These are phyloP conservation scores for Allium cepa DNA, from an alignment of 106 monocot species.

Conservation along the genomic window DNA sequence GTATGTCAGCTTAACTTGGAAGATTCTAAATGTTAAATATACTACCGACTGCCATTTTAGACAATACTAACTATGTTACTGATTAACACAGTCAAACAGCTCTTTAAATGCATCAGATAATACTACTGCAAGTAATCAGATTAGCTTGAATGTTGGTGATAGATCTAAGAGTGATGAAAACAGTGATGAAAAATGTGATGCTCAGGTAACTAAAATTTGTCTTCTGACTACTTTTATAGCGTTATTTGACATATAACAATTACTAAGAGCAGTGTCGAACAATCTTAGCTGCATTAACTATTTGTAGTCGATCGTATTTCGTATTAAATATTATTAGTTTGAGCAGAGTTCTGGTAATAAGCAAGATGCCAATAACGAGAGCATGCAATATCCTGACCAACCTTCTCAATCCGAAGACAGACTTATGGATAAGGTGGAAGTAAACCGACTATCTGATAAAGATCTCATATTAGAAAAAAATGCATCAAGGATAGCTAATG, in stretches of 20 bases:
- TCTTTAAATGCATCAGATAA: constrained; percentile 46
- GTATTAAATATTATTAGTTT: not conserved
- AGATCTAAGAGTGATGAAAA: constrained; percentile 36
- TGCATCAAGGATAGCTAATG: constrained; percentile 5
- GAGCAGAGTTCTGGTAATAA: constrained; percentile 59
- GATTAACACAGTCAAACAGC: constrained; percentile 43
- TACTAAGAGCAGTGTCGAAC: not conserved
- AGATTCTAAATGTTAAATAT: no score
- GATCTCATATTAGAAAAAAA: not conserved
- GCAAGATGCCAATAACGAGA: constrained; percentile 29
- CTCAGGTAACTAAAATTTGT: constrained; percentile 23
- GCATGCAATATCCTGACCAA: constrained; percentile 22
- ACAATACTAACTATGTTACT: not conserved
- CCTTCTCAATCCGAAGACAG: constrained; percentile 14
- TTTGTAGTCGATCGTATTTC: not conserved
- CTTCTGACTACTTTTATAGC: no score
- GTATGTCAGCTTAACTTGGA: constrained; percentile 34
- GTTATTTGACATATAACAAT: no score
- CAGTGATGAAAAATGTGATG: constrained; percentile 45
- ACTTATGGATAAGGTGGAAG: not conserved
- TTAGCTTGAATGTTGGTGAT: constrained; percentile 41
- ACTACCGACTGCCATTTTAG: no score
- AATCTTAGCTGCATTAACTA: not conserved
- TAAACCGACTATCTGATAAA: constrained; percentile 13
- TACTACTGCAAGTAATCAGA: constrained; percentile 57